These are phyloP conservation scores for Aspergillus awamori DNA, from an alignment of 2,329 filamentous ascomycete genomes.

Conservation along the genomic window DNA sequence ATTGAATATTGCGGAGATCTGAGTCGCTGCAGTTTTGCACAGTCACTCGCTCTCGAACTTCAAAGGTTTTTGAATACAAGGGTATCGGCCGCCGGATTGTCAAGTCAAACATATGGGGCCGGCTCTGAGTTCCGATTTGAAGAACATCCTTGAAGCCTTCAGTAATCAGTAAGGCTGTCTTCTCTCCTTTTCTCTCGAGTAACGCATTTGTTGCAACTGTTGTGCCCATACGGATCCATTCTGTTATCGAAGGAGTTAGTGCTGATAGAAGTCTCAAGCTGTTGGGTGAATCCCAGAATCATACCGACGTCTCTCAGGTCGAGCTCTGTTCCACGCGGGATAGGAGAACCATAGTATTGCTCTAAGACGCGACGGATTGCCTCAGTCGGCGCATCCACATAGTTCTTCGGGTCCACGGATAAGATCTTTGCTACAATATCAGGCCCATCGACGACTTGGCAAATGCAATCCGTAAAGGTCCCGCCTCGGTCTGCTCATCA, in stretches of 20 bases:
- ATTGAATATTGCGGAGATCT: neutral
- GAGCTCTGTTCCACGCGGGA: slow-evolving; percentile 74
- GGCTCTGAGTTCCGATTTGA: slow-evolving; percentile 81
- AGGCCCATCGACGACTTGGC: neutral
- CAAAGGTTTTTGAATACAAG: slow-evolving; percentile 27
- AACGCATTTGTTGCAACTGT: slow-evolving; percentile 93
- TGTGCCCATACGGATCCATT: slow-evolving; percentile 86
- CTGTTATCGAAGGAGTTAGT: neutral
- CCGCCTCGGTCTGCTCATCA: neutral
- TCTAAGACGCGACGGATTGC: slow-evolving; percentile 84
- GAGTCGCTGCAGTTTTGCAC: slow-evolving; percentile 51
- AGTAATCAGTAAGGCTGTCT: slow-evolving; percentile 83
- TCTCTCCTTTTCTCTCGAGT: slow-evolving; percentile 86
- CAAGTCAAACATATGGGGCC: slow-evolving; percentile 84
- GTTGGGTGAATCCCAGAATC: neutral
- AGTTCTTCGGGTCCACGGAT: slow-evolving; percentile 87
- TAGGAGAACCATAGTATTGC: slow-evolving; percentile 71
- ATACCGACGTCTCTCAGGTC: slow-evolving; percentile 77
- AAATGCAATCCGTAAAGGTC: neutral
- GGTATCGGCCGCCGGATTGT: slow-evolving; percentile 75
- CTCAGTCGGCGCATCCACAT: slow-evolving; percentile 86
- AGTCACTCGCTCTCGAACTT: slow-evolving; percentile 50
- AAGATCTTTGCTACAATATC: slow-evolving; percentile 75
- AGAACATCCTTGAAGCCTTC: slow-evolving; percentile 86
- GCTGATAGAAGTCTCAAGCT: too few species aligned